Percentiles rank a stretch among this genome's conserved stretches.
Conservation (phyloP, 164 flowering plant species). For the Tinospora cordifolia region DNA sequence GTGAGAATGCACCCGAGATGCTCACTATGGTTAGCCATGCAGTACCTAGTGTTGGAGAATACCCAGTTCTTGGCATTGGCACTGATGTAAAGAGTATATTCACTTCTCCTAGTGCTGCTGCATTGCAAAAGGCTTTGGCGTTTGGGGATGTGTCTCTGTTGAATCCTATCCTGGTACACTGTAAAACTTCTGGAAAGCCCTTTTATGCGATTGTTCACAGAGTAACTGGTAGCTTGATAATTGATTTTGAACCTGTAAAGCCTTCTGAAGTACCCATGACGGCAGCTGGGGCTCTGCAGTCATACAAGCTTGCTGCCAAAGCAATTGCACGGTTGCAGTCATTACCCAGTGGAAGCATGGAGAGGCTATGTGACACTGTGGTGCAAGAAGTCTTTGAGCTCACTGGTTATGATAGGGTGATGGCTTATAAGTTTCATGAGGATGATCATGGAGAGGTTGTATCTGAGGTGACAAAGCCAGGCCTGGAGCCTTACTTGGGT, state of each 20-base stretch:
- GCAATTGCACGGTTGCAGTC: conserved; percentile 71
- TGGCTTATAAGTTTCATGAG: conserved; percentile 86
- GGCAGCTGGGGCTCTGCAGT: conserved; percentile 86
- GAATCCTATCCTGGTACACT: conserved; percentile 79
- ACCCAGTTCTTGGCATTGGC: conserved; percentile 65
- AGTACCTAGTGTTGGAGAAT: conserved; percentile 81
- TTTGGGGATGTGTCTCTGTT: conserved; percentile 66
- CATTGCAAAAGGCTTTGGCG: conserved; percentile 68
- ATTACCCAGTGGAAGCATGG: conserved; percentile 73
- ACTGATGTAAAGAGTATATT: conserved; percentile 66
- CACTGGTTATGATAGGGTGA: conserved; percentile 86
- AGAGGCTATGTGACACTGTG: conserved; percentile 69
- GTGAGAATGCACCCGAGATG: conserved; percentile 88
- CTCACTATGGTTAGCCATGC: conserved; percentile 79
- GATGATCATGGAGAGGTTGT: conserved; percentile 89
- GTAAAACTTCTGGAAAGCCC: conserved; percentile 84
- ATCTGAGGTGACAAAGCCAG: conserved; percentile 65
- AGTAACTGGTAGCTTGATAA: conserved; percentile 63
- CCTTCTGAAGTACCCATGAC: conserved; percentile 85
- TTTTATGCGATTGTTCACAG: conserved; percentile 75
- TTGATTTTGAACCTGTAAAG: conserved; percentile 84
- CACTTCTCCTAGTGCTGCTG: conserved; percentile 68
- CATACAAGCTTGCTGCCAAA: conserved; percentile 85
- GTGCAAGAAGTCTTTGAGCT: conserved; percentile 80
- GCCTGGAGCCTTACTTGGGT: conserved; percentile 73